Percentiles rank a stretch among this genome's conserved stretches.
phyloP scores from a whole-genome alignment of 129 eudicot genomes.

The Arctium lappa region DNA sequence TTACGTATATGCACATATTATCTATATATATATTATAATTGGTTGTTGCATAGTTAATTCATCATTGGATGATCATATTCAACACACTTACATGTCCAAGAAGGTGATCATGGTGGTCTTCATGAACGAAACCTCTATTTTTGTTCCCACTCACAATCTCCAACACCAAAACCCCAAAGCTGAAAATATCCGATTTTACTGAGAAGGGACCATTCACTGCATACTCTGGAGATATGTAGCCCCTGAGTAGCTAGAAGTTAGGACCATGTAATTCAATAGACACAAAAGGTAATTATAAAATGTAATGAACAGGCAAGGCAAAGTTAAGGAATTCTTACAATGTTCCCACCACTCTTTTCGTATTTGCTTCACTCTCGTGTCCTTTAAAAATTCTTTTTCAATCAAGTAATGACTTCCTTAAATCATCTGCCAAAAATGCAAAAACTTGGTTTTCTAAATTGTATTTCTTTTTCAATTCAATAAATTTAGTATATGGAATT shows the following conservation, averaged over 20 bases:
- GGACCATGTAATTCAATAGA: background rate
- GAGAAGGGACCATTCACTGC: background rate
- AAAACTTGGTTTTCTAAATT: background rate
- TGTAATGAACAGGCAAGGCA: background rate
- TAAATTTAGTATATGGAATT: background rate
- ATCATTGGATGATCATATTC: background rate
- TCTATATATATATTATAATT: background rate
- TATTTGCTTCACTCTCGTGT: background rate
- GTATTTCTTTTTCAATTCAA: background rate
- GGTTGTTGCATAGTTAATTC: background rate
- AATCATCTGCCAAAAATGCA: slow-evolving; percentile 22
- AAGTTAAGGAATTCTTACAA: slow-evolving; percentile 17
- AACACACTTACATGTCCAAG: slow-evolving; percentile 42
- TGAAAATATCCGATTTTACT: slow-evolving; percentile 11
- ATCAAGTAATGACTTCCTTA: slow-evolving; percentile 10
- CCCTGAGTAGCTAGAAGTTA: background rate
- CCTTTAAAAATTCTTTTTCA: slow-evolving; percentile 31
- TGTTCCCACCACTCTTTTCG: slow-evolving; percentile 39
- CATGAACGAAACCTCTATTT: slow-evolving; percentile 12
- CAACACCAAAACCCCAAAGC: slow-evolving; percentile 9
- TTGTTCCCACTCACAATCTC: slow-evolving; percentile 4
- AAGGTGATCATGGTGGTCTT: slow-evolving; percentile 30
- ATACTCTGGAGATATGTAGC: background rate
- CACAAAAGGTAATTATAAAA: background rate
- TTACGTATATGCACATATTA: no score